Evolutionary conservation across 495 filamentous ascomycete species (phyloP).

Genomic region (Penicillium subrubescens): DNA sequence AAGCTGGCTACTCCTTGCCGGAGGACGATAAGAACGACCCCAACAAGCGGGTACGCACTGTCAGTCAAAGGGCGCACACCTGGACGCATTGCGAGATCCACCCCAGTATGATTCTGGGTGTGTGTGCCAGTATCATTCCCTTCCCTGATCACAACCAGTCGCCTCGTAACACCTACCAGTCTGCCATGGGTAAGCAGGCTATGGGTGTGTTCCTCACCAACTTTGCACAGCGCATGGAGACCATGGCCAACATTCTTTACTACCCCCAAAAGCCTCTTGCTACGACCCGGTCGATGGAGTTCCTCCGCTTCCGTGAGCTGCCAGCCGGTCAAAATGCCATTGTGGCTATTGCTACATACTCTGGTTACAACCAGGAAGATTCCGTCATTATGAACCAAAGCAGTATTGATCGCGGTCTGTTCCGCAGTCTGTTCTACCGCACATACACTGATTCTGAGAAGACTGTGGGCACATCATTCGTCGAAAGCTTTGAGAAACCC

Average conservation of each 20-base stretch:
- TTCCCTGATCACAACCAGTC: slow-evolving; percentile 99
- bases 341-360: slow-evolving; percentile 95
- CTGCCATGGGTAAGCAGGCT: slow-evolving; percentile 99
- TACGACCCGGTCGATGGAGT: slow-evolving; percentile 98
- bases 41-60: slow-evolving; percentile 80
- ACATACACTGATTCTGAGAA: slow-evolving; percentile 97
- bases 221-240: slow-evolving; percentile 94
- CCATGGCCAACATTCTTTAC: slow-evolving; percentile 98
- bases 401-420: slow-evolving; percentile 94
- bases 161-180: slow-evolving; percentile 98
- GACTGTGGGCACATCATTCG: slow-evolving; percentile 81
- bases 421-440: slow-evolving; percentile 97
- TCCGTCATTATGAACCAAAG: slow-evolving; percentile 99
- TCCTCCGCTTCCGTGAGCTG: slow-evolving; percentile 93
- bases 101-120: slow-evolving; percentile 96
- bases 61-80: slow-evolving; percentile 78
- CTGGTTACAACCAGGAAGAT: slow-evolving; percentile 99
- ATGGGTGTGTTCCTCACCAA: slow-evolving; percentile 99
- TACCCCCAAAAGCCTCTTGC: slow-evolving; percentile 98
- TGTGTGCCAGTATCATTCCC: slow-evolving; percentile 98
- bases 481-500: slow-evolving; percentile 95
- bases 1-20: slow-evolving; percentile 62
- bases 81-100: slow-evolving; percentile 99
- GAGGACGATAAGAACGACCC: slow-evolving; percentile 61
- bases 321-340: slow-evolving; percentile 98